A percentile compares a stretch with the other conserved stretches of the same genome.
Conservation (phyloP, 2,329 filamentous ascomycete species). For the Teratosphaeria viscida region DNA sequence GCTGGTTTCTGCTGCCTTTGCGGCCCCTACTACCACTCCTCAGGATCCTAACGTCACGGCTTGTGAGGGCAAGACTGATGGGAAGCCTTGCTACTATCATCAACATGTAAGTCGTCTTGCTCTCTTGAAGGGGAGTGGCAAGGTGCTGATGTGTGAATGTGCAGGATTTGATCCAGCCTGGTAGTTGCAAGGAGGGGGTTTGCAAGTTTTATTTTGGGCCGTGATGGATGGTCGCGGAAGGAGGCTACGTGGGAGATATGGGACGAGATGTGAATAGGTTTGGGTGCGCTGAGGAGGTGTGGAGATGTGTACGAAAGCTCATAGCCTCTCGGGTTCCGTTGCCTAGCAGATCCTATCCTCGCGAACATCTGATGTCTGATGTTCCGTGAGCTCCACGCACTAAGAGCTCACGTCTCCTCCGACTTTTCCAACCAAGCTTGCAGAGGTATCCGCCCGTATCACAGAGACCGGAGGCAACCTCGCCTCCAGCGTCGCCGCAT, state of each 20-base stretch:
- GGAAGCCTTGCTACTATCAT: not conserved
- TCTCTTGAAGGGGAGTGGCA: no score
- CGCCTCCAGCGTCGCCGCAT: constrained; percentile 9
- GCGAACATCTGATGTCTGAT: not conserved
- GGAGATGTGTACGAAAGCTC: no score
- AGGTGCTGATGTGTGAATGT: not conserved
- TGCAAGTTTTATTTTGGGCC: not conserved
- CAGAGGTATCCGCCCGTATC: not conserved
- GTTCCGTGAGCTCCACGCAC: not conserved
- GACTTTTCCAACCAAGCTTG: not conserved
- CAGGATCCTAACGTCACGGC: not conserved
- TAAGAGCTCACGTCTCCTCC: not conserved
- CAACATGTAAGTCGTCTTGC: not conserved
- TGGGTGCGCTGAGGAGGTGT: no score
- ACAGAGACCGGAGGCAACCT: constrained; percentile 4
- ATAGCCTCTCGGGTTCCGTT: no score
- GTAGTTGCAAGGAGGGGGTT: not conserved
- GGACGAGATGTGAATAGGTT: no score
- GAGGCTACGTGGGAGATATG: no score
- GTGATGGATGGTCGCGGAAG: not conserved
- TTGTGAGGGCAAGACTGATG: not conserved
- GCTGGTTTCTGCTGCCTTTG: not conserved
- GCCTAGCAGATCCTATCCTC: not conserved
- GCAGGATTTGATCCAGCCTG: not conserved
- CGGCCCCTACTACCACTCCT: not conserved